Base-by-base conservation (phyloP, 1,139 yeast genomes). In the Suhomyces atakaporum region DNA sequence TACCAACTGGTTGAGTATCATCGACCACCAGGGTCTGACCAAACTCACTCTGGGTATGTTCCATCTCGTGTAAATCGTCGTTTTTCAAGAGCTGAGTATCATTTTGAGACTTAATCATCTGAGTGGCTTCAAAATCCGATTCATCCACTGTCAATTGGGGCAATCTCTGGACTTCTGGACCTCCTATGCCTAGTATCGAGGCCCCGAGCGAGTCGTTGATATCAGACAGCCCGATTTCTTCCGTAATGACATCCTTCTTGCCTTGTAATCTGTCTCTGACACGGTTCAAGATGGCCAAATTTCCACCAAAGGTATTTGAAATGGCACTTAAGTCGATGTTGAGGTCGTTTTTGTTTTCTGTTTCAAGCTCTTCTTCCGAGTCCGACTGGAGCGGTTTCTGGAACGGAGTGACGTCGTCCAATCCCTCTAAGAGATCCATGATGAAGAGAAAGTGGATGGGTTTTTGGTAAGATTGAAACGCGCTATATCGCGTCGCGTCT, bases 81-180 rank as follows among this genome's bases (percentile, higher is more conserved):
- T n/a, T n/a, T n/a, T n/a, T n/a, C n/a, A n/a, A n/a, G n/a, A n/a
- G n/a, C n/a, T n/a, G n/a, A n/a, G n/a, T n/a, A n/a, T n/a, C n/a
- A n/a, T n/a, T n/a, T n/a, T n/a, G n/a, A n/a, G n/a, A n/a, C 20
- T 9, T 18, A 8, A 11, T 20, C 16, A 25, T 19, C 14, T 16
- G 29, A 12, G 25, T 23, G 13, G 22, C 20, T 15, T 29, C 32
- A 13, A 39, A 45, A 5, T 61, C 68, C 7, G 53, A 49, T 28
- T 54, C 54, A 38, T 62, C 69, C 8, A 62, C 46, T 14, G 49
- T 56, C 20, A 62, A 46, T 43, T 63, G 69, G 6, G 68, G 67
- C 18, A 63, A 43, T 22, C 38, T 42, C 31, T 55, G 58, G 15
- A 27, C 36, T 18, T 36, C 45, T 11, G 15, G 9, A 4, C 31